Conservation (phyloP, 257 asterid species). For the Nicotiana otophora region DNA sequence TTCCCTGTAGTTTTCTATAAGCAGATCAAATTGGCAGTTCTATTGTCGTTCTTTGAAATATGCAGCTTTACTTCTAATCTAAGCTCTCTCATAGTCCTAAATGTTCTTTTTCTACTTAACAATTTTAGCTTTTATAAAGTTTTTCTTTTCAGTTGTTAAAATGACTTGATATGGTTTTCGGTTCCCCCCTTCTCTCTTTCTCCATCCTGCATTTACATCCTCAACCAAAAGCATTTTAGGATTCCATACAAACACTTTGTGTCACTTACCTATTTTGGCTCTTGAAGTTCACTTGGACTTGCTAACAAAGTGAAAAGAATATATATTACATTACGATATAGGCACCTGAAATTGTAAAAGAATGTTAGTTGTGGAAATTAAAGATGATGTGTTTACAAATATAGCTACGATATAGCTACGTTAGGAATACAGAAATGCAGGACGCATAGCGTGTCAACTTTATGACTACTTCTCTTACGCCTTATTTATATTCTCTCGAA, state of each 20-base stretch:
- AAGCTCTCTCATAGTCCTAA: background rate
- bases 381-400: background rate
- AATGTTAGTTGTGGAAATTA: background rate
- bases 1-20: background rate
- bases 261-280: background rate
- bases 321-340: background rate
- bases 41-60: background rate
- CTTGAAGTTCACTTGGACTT: background rate
- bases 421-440: background rate
- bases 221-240: background rate
- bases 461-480: background rate
- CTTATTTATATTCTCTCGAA: no score
- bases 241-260: background rate
- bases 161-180: background rate
- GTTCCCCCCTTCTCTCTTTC: background rate
- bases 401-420: background rate
- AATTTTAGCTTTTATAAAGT: no score
- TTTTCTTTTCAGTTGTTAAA: background rate
- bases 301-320: background rate
- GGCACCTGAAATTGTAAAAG: background rate
- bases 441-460: background rate
- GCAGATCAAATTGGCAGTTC: background rate
- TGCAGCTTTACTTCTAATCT: background rate
- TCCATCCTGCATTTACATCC: background rate
- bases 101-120: no score